Percentiles rank a stretch among this genome's conserved stretches.
Conservation (phyloP, 2,329 filamentous ascomycete species). For the Juglanconis sp. region DNA sequence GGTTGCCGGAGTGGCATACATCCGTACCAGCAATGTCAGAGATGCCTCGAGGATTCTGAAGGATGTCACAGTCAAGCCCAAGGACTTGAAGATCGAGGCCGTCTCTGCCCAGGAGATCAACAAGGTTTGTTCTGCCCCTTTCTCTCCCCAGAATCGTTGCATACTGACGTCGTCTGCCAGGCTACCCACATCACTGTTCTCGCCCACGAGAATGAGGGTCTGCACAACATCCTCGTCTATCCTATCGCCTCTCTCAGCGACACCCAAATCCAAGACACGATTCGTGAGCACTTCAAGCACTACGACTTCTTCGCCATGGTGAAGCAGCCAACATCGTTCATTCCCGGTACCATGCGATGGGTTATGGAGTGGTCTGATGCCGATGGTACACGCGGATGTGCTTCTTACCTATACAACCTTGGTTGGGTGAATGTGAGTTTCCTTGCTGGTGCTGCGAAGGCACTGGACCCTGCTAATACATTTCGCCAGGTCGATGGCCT, state of each 20-base stretch:
- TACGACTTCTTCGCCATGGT: constrained; percentile 13
- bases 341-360: constrained; percentile 8
- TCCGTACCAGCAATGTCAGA: constrained; percentile 59
- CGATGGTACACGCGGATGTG: constrained; percentile 7
- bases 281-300: constrained; percentile 14
- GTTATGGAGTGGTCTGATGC: constrained; percentile 14
- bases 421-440: constrained; percentile 13
- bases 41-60: constrained; percentile 52
- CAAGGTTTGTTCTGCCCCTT: constrained; percentile 28
- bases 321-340: constrained; percentile 7
- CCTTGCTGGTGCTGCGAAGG: neutral
- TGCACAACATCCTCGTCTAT: constrained; percentile 50
- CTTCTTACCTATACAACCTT: constrained; percentile 5
- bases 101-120: constrained; percentile 44
- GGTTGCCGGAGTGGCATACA: constrained; percentile 42
- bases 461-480: neutral
- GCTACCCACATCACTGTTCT: constrained; percentile 14
- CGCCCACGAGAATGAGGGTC: constrained; percentile 51
- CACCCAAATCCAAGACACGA: constrained; percentile 9
- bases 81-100: constrained; percentile 45
- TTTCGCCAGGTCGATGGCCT: constrained; percentile 2
- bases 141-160: neutral
- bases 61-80: constrained; percentile 34
- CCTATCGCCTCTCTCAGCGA: constrained; percentile 18
- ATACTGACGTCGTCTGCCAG: constrained; percentile 2